Base-by-base conservation (phyloP, 805 yeast species). In the Metschnikowia dekortorum region DNA sequence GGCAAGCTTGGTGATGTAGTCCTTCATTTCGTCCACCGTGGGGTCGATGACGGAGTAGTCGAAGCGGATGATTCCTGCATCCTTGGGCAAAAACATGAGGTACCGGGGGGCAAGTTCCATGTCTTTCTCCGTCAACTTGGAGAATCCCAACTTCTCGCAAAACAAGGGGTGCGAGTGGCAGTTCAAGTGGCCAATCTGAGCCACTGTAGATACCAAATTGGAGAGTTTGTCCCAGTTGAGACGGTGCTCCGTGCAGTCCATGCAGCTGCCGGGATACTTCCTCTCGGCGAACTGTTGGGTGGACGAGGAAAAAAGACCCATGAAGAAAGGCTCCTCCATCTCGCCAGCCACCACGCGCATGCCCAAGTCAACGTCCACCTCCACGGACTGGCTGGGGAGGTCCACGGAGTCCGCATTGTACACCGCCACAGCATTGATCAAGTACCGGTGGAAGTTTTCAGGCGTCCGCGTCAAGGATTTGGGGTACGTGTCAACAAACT, bases 281-380 rank as follows among this genome's bases (percentile, higher is more conserved):
- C 59, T 57, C 47, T 71, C 71, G 18, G 64, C 61, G 58, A 73
- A 65, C 49, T 78, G 69, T 30, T 76, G 64, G 42, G 74, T 71
- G 5, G 74, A 64, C 2, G 82, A 66, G 2, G 91, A 90, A 81
- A 86, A 85, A 52, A 87, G 82, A 13, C 87, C 76, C 3, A 87
- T 73, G 53, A 87, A 67, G 48, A 71, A 65, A 2, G 92, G 87
- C 29, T 68, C 66, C 26, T 22, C 44, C 6, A 61, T 61, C 14
- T 76, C 71, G 1, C 89, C 88, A 0, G 78, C 78, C 8, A 85
- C 67, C 5, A 83, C 57, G 11, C 72, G 64, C 41, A 82, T 50
- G 57, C 85, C 60, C 11, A 74, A 70, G 46, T 70, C 73, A 1
- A 75, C 68, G 31, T 69, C 63, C 22, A 81, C 56, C 11, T 60